phyloP scores from a whole-genome alignment of 2,329 filamentous ascomycete genomes.

The Sarocladiaceae sp. region DNA sequence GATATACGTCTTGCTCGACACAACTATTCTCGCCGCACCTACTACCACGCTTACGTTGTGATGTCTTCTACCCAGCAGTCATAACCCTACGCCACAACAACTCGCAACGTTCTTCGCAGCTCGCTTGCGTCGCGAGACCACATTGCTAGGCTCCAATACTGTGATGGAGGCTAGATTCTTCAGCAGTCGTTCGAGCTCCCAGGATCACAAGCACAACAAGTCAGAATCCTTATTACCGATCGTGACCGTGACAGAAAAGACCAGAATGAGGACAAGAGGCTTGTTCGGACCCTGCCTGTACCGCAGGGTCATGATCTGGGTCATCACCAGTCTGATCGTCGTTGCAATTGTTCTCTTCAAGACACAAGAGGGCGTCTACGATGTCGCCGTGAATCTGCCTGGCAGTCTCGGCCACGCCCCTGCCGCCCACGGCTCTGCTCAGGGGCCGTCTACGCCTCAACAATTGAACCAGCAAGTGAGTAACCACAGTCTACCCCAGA shows the following conservation, averaged over 20 bases:
- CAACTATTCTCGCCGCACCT: neutral
- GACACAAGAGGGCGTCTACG: slow-evolving; percentile 19
- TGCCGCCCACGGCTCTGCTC: slow-evolving; percentile 6
- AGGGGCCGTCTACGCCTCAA: slow-evolving; percentile 7
- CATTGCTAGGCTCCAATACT: slow-evolving; percentile 6
- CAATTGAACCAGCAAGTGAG: slow-evolving; percentile 9
- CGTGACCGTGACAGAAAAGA: slow-evolving; percentile 25
- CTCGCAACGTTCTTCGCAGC: neutral
- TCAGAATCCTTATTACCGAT: slow-evolving; percentile 28
- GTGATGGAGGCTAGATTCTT: slow-evolving; percentile 22
- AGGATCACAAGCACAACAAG: slow-evolving; percentile 22
- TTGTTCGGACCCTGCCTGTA: slow-evolving; percentile 47
- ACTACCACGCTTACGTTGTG: neutral
- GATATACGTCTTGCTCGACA: too few relatives aligned
- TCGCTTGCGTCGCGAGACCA: neutral
- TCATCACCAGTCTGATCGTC: slow-evolving; percentile 33
- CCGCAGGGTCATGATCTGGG: slow-evolving; percentile 46
- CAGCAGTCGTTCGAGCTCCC: slow-evolving; percentile 29
- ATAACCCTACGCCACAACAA: neutral
- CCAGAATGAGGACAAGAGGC: slow-evolving; percentile 34
- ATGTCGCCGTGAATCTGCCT: slow-evolving; percentile 14
- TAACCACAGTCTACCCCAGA: neutral
- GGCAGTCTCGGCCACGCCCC: slow-evolving; percentile 1
- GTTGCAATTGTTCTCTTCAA: slow-evolving; percentile 34
- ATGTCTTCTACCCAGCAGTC: slow-evolving; percentile 1